A percentile compares a stretch with the other conserved stretches of the same genome.
Conservation (phyloP, 805 yeast genomes). For the Limtongia smithiae region DNA sequence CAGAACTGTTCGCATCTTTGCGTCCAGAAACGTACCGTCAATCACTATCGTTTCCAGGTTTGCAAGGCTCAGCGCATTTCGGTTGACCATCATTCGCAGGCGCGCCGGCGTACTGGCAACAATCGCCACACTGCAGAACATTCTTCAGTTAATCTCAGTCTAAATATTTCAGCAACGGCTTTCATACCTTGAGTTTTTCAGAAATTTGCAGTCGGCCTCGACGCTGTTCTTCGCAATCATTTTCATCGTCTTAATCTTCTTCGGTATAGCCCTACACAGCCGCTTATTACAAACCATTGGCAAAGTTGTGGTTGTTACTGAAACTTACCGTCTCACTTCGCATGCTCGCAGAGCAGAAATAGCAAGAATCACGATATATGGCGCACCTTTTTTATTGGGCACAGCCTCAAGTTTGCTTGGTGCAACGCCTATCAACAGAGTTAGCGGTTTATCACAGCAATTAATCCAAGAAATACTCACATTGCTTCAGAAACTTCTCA, state of each 20-base stretch:
- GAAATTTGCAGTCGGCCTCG: conserved; percentile 9
- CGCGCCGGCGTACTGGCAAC: conserved; percentile 20
- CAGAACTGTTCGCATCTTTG: conserved; percentile 19
- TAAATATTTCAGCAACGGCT: neutral
- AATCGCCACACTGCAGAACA: conserved; percentile 1
- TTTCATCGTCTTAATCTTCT: conserved; percentile 13
- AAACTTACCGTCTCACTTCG: conserved; percentile 49
- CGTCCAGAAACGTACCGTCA: conserved; percentile 21
- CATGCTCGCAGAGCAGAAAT: conserved; percentile 85
- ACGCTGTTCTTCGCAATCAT: conserved; percentile 23
- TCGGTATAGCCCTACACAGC: conserved; percentile 11
- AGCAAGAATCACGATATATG: conserved; percentile 49
- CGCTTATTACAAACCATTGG: too few relatives aligned
- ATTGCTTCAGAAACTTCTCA: conserved; percentile 4
- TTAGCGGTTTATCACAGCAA: neutral
- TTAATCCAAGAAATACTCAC: conserved; percentile 1
- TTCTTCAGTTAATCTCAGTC: neutral
- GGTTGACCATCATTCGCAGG: conserved; percentile 1
- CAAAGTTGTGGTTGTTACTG: too few relatives aligned
- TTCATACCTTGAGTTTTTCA: conserved; percentile 11
- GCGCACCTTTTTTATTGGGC: conserved; percentile 13
- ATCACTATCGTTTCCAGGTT: conserved; percentile 14
- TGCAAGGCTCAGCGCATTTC: conserved; percentile 3
- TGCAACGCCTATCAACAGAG: neutral
- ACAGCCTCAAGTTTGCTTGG: neutral